Percentiles rank a stretch among this genome's conserved stretches.
phyloP scores from a whole-genome alignment of 2,329 filamentous ascomycete species.

The Diatrype stigma region DNA sequence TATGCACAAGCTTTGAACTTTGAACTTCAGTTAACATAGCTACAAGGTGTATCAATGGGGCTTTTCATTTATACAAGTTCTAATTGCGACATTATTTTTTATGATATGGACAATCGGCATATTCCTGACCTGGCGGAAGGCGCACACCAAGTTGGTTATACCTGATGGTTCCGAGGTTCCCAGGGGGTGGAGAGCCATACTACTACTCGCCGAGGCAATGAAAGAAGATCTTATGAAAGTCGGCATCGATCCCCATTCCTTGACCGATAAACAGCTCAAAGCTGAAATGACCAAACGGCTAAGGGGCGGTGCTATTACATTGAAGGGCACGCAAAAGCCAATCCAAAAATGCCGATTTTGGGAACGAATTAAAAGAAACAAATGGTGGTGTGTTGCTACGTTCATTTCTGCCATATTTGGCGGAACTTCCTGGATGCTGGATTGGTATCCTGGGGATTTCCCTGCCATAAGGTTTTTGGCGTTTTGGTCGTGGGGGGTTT shows the following conservation, averaged over 20 bases:
- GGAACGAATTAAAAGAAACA: too few relatives aligned
- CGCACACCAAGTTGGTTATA: constrained; percentile 8
- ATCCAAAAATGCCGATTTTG: too few relatives aligned
- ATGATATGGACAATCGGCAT: constrained; percentile 17
- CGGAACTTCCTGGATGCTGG: too few relatives aligned
- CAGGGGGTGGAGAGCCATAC: constrained; percentile 9
- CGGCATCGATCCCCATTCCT: constrained; percentile 7
- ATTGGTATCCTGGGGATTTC: too few relatives aligned
- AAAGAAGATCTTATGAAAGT: constrained; percentile 9
- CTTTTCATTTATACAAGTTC: constrained; percentile 22
- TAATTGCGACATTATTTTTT: constrained; percentile 8
- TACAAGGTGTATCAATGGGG: constrained; percentile 13
- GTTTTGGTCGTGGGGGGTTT: too few relatives aligned
- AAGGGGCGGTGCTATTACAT: constrained; percentile 8
- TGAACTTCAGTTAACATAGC: too few relatives aligned
- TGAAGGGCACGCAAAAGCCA: too few relatives aligned
- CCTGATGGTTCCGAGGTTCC: constrained; percentile 6
- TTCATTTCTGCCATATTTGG: too few relatives aligned
- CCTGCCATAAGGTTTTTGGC: too few relatives aligned
- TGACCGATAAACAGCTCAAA: constrained; percentile 14
- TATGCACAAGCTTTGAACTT: too few relatives aligned
- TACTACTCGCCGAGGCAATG: constrained; percentile 10
- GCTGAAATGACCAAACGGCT: constrained; percentile 12
- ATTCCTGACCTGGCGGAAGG: constrained; percentile 15
- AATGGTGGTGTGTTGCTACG: too few relatives aligned